A percentile compares a stretch with the other conserved stretches of the same genome.
These are phyloP conservation scores for Penicillium silybi DNA, from an alignment of 495 filamentous ascomycete species.

Conservation along the genomic window DNA sequence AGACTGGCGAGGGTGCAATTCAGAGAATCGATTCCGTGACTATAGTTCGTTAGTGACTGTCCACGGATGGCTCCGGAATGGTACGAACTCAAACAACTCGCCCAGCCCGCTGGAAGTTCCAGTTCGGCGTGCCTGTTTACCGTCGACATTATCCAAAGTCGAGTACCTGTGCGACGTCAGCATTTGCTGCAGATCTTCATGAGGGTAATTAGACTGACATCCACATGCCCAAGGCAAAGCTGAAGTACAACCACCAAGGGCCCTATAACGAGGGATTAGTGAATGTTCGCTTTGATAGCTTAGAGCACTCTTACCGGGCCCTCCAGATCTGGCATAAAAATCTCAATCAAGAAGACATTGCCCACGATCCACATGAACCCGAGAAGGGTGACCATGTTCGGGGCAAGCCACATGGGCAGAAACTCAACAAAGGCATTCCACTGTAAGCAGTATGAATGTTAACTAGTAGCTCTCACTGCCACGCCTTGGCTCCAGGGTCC, in stretches of 20 bases:
- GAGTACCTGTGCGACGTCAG: slow-evolving; percentile 58
- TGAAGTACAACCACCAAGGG: slow-evolving; percentile 89
- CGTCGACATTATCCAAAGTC: slow-evolving; percentile 97
- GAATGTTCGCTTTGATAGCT: slow-evolving; percentile 10
- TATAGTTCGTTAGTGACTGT: slow-evolving; percentile 35
- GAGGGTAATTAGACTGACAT: slow-evolving; percentile 51
- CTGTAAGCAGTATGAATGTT: slow-evolving; percentile 41
- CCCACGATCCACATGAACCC: slow-evolving; percentile 91
- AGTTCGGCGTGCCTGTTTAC: slow-evolving; percentile 92
- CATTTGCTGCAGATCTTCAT: not conserved
- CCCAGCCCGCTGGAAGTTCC: slow-evolving; percentile 92
- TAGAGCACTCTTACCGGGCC: slow-evolving; percentile 75
- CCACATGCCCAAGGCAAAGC: slow-evolving; percentile 90
- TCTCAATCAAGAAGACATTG: slow-evolving; percentile 75
- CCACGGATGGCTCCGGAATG: not conserved
- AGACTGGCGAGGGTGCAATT: slow-evolving; percentile 93
- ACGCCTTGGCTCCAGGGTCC: not conserved
- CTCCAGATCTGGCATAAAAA: slow-evolving; percentile 85
- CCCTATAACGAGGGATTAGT: slow-evolving; percentile 49
- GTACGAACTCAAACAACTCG: slow-evolving; percentile 84
- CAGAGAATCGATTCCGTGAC: slow-evolving; percentile 93
- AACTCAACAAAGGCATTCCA: slow-evolving; percentile 97
- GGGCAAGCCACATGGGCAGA: slow-evolving; percentile 91
- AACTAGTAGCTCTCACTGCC: not conserved
- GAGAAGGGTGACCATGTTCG: slow-evolving; percentile 94